These are phyloP conservation scores for Tuber aestivum DNA, from an alignment of 495 filamentous ascomycete species.

Conservation along the genomic window DNA sequence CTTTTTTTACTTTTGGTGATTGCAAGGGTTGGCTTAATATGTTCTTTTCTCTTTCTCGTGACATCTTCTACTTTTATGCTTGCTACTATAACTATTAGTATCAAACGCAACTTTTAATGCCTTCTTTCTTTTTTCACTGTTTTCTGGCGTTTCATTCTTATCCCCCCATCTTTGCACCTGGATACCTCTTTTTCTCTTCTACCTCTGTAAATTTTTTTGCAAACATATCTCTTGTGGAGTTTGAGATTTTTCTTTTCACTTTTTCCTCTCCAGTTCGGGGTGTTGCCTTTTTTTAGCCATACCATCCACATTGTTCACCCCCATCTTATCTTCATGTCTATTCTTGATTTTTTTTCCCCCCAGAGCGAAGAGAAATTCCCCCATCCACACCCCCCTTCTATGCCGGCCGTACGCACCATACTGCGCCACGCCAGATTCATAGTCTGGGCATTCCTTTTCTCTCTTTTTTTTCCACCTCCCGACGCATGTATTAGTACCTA, in stretches of 20 bases:
- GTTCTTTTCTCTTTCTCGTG: conserved; percentile 15
- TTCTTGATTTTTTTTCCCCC: conserved; percentile 20
- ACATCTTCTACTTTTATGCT: conserved; percentile 18
- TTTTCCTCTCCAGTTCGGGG: conserved; percentile 18
- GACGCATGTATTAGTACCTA: background rate
- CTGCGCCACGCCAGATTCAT: background rate
- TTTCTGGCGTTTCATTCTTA: background rate
- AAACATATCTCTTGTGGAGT: background rate
- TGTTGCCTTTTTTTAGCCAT: conserved; percentile 22
- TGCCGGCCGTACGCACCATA: background rate
- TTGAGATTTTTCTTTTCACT: conserved; percentile 13
- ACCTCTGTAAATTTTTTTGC: conserved; percentile 29
- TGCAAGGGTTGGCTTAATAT: conserved; percentile 10
- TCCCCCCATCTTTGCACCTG: conserved; percentile 14
- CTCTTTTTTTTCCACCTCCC: background rate
- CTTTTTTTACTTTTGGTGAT: conserved; percentile 3
- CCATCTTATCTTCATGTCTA: conserved; percentile 20
- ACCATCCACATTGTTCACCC: conserved; percentile 8
- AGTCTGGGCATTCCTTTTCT: background rate
- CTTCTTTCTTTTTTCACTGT: conserved; percentile 9
- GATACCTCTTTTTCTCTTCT: conserved; percentile 12
- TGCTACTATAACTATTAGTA: conserved; percentile 29
- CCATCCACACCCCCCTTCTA: background rate
- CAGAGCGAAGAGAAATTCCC: background rate
- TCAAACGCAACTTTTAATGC: conserved; percentile 36